Conservation (phyloP, 495 filamentous ascomycete genomes). For the Talaromyces adpressus region DNA sequence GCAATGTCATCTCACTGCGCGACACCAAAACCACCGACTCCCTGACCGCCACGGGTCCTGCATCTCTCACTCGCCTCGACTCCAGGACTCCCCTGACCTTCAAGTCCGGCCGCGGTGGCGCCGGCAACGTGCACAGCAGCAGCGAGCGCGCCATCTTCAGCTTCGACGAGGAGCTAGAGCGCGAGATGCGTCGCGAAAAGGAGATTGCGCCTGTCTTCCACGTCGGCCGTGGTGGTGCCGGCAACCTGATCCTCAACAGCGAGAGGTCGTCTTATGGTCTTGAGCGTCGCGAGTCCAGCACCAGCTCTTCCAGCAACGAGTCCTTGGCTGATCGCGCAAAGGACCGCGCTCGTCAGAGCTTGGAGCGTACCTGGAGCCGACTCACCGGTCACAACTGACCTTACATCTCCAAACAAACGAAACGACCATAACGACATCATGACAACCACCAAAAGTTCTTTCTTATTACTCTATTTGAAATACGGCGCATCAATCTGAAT, state of each 20-base stretch:
- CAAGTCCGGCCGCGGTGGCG: conserved; percentile 80
- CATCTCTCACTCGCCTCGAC: conserved; percentile 40
- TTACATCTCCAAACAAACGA: not conserved
- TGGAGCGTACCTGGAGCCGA: conserved; percentile 41
- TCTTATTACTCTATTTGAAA: not conserved
- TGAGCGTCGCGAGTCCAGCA: conserved; percentile 37
- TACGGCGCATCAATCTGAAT: not conserved
- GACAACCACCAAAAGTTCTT: conserved; percentile 9
- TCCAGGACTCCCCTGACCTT: conserved; percentile 43
- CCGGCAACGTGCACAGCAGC: conserved; percentile 73
- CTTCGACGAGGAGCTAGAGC: conserved; percentile 87
- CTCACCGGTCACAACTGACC: conserved; percentile 14
- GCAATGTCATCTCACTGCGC: conserved; percentile 70
- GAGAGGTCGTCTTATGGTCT: conserved; percentile 16
- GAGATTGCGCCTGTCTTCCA: conserved; percentile 60
- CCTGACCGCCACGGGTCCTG: conserved; percentile 45
- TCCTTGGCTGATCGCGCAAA: conserved; percentile 34
- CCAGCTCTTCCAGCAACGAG: conserved; percentile 30
- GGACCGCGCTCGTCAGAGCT: conserved; percentile 31
- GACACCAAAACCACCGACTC: conserved; percentile 51
- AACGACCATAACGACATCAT: conserved; percentile 7
- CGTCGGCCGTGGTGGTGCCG: conserved; percentile 83
- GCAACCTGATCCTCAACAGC: conserved; percentile 57
- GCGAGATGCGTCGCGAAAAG: conserved; percentile 52
- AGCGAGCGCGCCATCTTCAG: conserved; percentile 67